These are phyloP conservation scores for Medicago ruthenica DNA, from an alignment of 306 rosid genomes.

Conservation along the genomic window DNA sequence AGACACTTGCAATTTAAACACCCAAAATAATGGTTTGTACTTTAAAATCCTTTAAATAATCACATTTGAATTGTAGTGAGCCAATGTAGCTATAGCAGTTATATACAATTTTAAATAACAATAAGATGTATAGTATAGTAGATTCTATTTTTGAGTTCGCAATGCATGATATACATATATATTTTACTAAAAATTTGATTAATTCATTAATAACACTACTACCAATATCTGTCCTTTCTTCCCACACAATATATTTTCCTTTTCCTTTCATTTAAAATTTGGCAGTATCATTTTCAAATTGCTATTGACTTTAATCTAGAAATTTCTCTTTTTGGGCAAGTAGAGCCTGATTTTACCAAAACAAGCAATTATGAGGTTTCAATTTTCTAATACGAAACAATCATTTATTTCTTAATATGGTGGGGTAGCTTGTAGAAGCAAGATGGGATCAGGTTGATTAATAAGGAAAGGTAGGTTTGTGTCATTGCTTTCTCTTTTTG, in stretches of 20 bases:
- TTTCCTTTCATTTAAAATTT: constrained; percentile 16
- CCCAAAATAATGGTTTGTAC: too few species aligned
- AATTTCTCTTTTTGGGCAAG: constrained; percentile 18
- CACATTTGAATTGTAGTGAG: background rate
- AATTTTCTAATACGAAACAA: constrained; percentile 28
- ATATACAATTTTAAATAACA: background rate
- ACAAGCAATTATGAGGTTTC: constrained; percentile 56
- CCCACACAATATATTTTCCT: background rate
- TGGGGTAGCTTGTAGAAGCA: constrained; percentile 15
- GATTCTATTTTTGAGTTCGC: background rate
- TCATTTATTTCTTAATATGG: constrained; percentile 41
- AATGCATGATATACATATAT: background rate
- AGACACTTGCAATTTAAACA: too few species aligned
- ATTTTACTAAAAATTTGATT: background rate
- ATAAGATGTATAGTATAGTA: background rate
- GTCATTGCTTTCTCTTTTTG: constrained; percentile 2
- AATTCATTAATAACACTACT: background rate
- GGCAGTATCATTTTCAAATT: constrained; percentile 35
- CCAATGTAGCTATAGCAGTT: background rate
- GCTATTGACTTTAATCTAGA: background rate
- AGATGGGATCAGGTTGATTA: constrained; percentile 36
- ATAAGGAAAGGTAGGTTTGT: constrained; percentile 40
- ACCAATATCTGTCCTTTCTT: background rate
- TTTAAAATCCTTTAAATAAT: too few species aligned
- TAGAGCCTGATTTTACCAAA: constrained; percentile 51